A percentile compares a stretch with the other conserved stretches of the same genome.
Conservation (phyloP, 1,284 basidiomycete genomes). For the Cutaneotrichosporon sp. region DNA sequence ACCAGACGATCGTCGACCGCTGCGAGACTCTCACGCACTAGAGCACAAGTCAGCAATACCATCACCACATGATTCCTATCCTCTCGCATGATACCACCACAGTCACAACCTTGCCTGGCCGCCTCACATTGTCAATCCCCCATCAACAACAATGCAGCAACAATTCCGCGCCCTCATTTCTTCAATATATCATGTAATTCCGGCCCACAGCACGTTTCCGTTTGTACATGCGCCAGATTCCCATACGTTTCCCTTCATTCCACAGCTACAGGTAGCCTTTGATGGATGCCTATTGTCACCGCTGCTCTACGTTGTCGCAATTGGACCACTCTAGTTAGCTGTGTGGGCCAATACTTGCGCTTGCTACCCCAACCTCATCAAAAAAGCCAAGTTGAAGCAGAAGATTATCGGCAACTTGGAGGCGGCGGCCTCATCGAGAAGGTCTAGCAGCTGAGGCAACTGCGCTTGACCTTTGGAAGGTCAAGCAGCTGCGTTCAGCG, state of each 20-base stretch:
- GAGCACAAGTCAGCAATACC: neutral
- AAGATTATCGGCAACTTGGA: too few species aligned
- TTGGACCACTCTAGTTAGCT: too few species aligned
- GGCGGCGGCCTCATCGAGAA: too few species aligned
- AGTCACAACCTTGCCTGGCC: neutral
- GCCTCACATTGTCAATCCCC: constrained; percentile 2
- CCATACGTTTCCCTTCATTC: constrained; percentile 2
- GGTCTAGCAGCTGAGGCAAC: too few species aligned
- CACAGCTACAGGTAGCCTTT: constrained; percentile 9
- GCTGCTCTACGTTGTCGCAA: too few species aligned
- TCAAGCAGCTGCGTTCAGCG: too few species aligned
- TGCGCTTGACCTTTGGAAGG: too few species aligned
- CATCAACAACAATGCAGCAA: constrained; percentile 1
- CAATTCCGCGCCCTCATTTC: neutral
- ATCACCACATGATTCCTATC: neutral
- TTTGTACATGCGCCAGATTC: constrained; percentile 8
- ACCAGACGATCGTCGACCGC: constrained; percentile 77
- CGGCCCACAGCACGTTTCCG: neutral
- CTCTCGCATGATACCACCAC: constrained; percentile 6
- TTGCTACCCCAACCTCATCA: too few species aligned
- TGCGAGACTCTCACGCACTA: constrained; percentile 44
- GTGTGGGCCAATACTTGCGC: too few species aligned
- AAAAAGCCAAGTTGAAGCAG: too few species aligned
- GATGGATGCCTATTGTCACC: constrained; percentile 6
- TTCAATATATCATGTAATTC: constrained; percentile 10